Evolutionary conservation across 306 rosid species (phyloP).

Genomic region (Cucurbita pepo): DNA sequence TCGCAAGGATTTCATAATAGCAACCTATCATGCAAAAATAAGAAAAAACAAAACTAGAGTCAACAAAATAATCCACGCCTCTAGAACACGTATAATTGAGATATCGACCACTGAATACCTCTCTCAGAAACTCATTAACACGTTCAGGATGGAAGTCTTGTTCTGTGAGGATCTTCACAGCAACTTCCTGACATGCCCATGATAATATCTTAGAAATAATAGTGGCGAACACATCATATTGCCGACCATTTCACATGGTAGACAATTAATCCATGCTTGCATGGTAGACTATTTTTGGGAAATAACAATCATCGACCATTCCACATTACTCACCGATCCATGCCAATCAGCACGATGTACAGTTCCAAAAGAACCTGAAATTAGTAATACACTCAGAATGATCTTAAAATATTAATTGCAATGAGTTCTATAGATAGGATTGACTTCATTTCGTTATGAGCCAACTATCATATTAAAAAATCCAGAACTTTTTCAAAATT

Average conservation of each 20-base stretch:
- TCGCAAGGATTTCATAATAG: constrained; percentile 84
- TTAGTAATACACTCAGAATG: constrained; percentile 13
- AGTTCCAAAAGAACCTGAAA: constrained; percentile 95
- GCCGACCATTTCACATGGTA: neutral
- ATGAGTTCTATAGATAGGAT: neutral
- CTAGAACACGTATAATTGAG: neutral
- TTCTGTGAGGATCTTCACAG: constrained; percentile 95
- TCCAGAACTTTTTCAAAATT: neutral
- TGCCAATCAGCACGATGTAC: constrained; percentile 99
- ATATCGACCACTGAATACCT: constrained; percentile 35
- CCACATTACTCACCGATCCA: constrained; percentile 67
- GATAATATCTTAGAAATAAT: constrained; percentile 3
- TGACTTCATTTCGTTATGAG: neutral
- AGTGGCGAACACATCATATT: neutral
- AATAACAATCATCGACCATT: neutral
- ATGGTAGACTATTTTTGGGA: neutral
- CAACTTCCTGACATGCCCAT: constrained; percentile 59
- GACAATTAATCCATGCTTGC: neutral
- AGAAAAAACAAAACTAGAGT: constrained; percentile 10
- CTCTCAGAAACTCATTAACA: constrained; percentile 80
- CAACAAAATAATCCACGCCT: neutral
- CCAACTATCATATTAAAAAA: constrained; percentile 6
- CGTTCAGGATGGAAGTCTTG: constrained; percentile 89
- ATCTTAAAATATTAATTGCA: neutral
- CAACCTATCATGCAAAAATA: constrained; percentile 45